Conservation (phyloP, 345 rosid genomes). For the Clarkia xantiana region DNA sequence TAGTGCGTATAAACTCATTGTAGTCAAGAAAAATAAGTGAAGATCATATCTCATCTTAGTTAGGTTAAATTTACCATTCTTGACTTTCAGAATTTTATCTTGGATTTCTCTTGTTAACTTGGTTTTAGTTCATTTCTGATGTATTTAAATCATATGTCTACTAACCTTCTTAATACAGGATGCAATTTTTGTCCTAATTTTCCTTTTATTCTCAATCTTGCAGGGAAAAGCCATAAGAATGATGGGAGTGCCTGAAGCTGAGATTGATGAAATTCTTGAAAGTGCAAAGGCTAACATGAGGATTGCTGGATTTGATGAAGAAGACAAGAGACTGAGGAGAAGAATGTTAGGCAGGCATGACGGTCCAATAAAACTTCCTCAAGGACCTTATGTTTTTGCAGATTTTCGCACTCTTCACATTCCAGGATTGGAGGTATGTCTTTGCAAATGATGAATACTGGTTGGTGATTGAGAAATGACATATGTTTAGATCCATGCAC, state of each 20-base stretch:
- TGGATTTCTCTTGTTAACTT: background rate
- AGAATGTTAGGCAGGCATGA: conserved; percentile 17
- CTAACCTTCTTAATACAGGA: too few species aligned
- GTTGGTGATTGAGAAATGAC: too few species aligned
- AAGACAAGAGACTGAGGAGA: conserved; percentile 61
- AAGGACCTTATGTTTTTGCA: conserved; percentile 61
- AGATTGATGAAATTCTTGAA: conserved; percentile 40
- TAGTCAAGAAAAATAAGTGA: too few species aligned
- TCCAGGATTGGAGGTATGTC: conserved; percentile 60
- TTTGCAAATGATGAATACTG: background rate
- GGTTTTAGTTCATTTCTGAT: background rate
- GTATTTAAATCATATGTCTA: background rate
- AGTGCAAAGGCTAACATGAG: conserved; percentile 39
- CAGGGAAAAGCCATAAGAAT: conserved; percentile 69
- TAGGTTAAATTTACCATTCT: too few species aligned
- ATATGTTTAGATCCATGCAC: too few species aligned
- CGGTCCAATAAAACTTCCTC: conserved; percentile 44
- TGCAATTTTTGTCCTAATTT: conserved; percentile 2
- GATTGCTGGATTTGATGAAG: conserved; percentile 86
- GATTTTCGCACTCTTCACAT: conserved; percentile 67
- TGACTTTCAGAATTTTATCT: too few species aligned
- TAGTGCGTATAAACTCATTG: too few species aligned
- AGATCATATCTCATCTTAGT: too few species aligned
- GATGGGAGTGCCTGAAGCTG: conserved; percentile 83
- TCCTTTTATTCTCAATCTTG: conserved; percentile 9